Evolutionary conservation across 1,284 basidiomycete species (phyloP).

Genomic region (Melanopsichium pennsylvanicum): DNA sequence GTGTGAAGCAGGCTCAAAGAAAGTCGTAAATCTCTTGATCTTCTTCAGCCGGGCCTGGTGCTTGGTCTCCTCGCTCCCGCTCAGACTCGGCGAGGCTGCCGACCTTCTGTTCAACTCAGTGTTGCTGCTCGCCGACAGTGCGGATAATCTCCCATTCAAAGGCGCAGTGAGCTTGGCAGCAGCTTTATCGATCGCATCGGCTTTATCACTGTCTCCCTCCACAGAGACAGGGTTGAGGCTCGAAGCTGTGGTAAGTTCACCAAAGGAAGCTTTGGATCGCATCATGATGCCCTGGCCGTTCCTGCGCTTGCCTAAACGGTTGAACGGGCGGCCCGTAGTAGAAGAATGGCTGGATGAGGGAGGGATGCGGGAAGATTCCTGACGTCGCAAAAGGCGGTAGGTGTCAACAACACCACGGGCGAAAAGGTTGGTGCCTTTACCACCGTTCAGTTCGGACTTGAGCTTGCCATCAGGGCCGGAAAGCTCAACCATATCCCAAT

Average conservation of each 20-base stretch:
- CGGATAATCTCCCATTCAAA: conserved; percentile 12
- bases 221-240: conserved; percentile 24
- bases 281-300: conserved; percentile 27
- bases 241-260: conserved; percentile 30
- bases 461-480: conserved; percentile 44
- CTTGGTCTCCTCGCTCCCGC: conserved; percentile 44
- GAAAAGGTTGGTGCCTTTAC: conserved; percentile 63
- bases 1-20: conserved; percentile 44
- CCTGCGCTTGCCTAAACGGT: conserved; percentile 47
- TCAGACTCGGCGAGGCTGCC: conserved; percentile 37
- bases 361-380: conserved; percentile 46
- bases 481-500: conserved; percentile 63
- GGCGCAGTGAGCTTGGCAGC: conserved; percentile 12
- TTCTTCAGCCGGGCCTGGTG: conserved; percentile 46
- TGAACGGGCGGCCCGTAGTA: conserved; percentile 41
- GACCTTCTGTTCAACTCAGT: conserved; percentile 27
- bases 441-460: conserved; percentile 62
- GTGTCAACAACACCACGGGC: conserved; percentile 64
- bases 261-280: conserved; percentile 24
- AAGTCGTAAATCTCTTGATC: conserved; percentile 52
- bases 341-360: conserved; percentile 38
- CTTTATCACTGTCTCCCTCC: too few species aligned
- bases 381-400: conserved; percentile 69
- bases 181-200: conserved; percentile 11
- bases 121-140: conserved; percentile 14